Evolutionary conservation across 106 monocot genomes (phyloP), one percentile per base, ranked within the genome.

Genomic region (Vanilla planifolia): DNA sequence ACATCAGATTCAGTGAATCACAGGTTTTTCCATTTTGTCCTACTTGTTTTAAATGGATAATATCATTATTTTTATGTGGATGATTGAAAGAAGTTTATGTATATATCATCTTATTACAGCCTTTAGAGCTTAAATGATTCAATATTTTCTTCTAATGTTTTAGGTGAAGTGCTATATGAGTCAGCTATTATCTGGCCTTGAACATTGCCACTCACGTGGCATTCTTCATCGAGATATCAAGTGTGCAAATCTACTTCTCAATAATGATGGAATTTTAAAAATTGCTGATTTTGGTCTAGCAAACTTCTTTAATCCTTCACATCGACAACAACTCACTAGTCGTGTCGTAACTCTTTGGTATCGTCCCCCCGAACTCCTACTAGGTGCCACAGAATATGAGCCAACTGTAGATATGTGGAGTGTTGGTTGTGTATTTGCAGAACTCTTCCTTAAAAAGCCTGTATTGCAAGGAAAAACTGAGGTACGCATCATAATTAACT

Each of bases 341-440:
- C 79, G 89, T 16, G 93, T 93, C 6, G 88, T 93, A 60, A 93
- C 93, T 42, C 63, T 93, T 50, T 93, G 93, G 93, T 93, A 93
- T 60, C 78, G 93, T 1, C 93, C 93, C n/a, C 93, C 93, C 33
- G 93, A 93, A 69, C 93, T 93, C 55, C 67, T 93, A 22, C 40
- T 93, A 40, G 92, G 92, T 52, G 81, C 88, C 25, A 93, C 79
- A 23, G 71, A 85, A 32, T 93, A 93, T 73, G 85, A 71, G 43
- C 47, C 79, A 63, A 74, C 82, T n/a, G 77, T 93, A 13, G 93
- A 93, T 79, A 53, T 93, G 71, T 93, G 93, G 93, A 93, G 93
- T 60, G 88, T 76, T 41, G 93, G 93, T 7, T 93, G 92, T 69
- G 84, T 93, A 17, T 77, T 93, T 71, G 92, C 84, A 39, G 92